A percentile compares a stretch with the other conserved stretches of the same genome.
Evolutionary conservation across 495 filamentous ascomycete genomes (phyloP).

Genomic region (Neurospora sp.): DNA sequence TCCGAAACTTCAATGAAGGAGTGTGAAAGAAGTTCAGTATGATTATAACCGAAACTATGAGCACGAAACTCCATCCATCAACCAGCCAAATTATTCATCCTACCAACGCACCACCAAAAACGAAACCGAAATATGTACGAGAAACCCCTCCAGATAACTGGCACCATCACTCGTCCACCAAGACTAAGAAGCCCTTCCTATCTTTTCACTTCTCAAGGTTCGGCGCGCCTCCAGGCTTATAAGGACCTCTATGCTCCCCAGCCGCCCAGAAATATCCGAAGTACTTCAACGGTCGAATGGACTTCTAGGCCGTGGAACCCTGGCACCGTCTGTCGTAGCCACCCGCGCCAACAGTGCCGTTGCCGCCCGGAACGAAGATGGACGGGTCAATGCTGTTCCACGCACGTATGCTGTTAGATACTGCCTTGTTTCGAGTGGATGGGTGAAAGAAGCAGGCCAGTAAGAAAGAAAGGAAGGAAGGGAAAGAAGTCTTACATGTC

Average conservation of each 20-base stretch:
- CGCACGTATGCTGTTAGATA: too few relatives aligned
- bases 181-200: not conserved
- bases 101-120: not conserved
- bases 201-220: not conserved
- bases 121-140: not conserved
- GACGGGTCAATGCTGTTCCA: slow-evolving; percentile 10
- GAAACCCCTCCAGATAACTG: too few relatives aligned
- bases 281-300: not conserved
- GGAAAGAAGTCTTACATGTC: slow-evolving; percentile 18
- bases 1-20: not conserved
- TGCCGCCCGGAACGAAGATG: slow-evolving; percentile 8
- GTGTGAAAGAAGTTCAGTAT: not conserved
- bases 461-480: not conserved
- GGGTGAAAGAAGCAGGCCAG: too few relatives aligned
- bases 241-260: not conserved
- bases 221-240: not conserved
- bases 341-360: slow-evolving; percentile 12
- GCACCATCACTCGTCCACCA: not conserved
- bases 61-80: not conserved
- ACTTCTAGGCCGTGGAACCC: not conserved
- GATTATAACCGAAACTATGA: not conserved
- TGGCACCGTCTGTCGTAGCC: slow-evolving; percentile 19
- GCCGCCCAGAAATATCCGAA: not conserved
- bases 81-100: not conserved
- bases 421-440: too few relatives aligned